Base-by-base conservation (phyloP, 2,329 filamentous ascomycete genomes). In the Calonectria naviculata region DNA sequence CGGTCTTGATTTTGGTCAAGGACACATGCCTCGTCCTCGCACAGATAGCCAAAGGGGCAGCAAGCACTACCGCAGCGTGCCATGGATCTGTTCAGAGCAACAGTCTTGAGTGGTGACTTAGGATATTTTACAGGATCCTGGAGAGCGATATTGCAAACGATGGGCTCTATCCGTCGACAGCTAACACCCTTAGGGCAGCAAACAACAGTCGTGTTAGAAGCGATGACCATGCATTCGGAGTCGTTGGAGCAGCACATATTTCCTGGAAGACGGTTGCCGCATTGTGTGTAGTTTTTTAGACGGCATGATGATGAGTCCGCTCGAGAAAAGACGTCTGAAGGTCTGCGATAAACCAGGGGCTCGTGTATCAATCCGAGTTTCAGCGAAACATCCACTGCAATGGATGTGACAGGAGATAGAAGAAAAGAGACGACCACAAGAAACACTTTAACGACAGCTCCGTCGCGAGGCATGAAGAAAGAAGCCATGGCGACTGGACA, bases 41-140 rank as follows among this genome's bases (percentile, higher is more conserved):
- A 79, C 26, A 74, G 70, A 31, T 79, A 79, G 10, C 77, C 77
- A 62, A 79, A 79, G 12, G 77, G 77, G 13, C 77, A 79, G 60
- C 77, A 79, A 13, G 44, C 64, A 21, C 63, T 68, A 5, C 77
- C 76, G 17, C 77, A 79, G 4, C 62, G 71, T 56, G 74, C 68
- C 31, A 79, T 70, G 19, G 71, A 47, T 46, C 60, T 65, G 42
- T 74, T 58, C 36, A 76, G 70, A 15, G 72, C 77, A 21, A 73
- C 68, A 13, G 77, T 75, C 41, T 75, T 72, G 62, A 79, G 70
- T 24, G 74, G 64, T 5, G 77, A 73, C 12, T 49, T 46, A 28
- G 77, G 77, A 36, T 71, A 67, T 19, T 68, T 62, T 28, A 54
- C 67, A 21, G 73, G 60, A 24, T 79, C 72, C 49, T 77, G 77